Conservation (phyloP, 306 rosid species). For the Rubus idaeus region DNA sequence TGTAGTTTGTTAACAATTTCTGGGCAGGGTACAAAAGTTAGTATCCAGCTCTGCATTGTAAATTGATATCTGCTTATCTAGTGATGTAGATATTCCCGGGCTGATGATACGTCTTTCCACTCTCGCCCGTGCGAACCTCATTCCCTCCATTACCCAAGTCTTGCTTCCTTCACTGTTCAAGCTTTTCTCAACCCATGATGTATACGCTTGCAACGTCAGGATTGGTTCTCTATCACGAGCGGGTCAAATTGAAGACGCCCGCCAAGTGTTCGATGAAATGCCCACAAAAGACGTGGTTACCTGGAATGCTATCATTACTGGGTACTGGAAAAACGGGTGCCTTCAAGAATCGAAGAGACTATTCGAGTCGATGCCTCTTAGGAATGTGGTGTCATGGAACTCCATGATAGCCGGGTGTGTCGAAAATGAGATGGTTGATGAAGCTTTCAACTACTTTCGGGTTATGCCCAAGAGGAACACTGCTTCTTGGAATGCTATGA, state of each 20-base stretch:
- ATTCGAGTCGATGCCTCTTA: conserved; percentile 42
- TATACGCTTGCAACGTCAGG: conserved; percentile 35
- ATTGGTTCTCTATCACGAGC: conserved; percentile 26
- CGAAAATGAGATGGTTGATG: conserved; percentile 42
- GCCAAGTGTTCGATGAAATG: conserved; percentile 51
- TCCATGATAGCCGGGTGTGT: conserved; percentile 46
- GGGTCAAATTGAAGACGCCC: conserved; percentile 35
- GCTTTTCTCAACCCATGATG: conserved; percentile 29
- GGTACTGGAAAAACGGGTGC: conserved; percentile 45
- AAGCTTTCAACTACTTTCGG: conserved; percentile 36
- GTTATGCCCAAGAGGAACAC: conserved; percentile 39
- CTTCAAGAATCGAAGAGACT: conserved; percentile 24
- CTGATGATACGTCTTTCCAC: background rate
- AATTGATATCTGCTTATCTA: too few relatives aligned
- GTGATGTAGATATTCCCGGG: background rate
- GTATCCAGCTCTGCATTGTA: too few relatives aligned
- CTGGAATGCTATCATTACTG: conserved; percentile 53
- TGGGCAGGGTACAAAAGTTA: too few relatives aligned
- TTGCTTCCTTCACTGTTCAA: conserved; percentile 4
- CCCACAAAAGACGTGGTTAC: conserved; percentile 42
- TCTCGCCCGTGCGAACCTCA: background rate
- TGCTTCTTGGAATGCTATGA: conserved; percentile 51
- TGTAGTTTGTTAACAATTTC: too few relatives aligned
- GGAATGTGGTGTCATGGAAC: conserved; percentile 54
- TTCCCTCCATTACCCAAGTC: too few relatives aligned